Evolutionary conservation across 208 protist species (phyloP), one percentile per base, ranked within the genome.

Genomic region (Sergeia podlipaevii): DNA sequence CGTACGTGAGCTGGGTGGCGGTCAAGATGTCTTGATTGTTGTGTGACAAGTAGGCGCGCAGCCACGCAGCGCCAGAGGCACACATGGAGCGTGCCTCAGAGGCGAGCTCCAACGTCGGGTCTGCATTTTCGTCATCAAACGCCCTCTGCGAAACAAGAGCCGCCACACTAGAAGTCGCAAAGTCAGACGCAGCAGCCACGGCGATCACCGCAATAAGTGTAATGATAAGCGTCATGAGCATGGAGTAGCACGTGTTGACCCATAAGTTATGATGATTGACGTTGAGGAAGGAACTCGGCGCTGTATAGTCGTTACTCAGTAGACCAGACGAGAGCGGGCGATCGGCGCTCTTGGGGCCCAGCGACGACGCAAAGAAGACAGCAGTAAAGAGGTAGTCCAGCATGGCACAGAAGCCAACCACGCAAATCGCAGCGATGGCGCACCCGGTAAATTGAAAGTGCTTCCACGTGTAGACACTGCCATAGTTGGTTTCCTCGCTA

Each of bases 251-350:
- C n/a, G n/a, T n/a, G n/a, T 11, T 23, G 10, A 21, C 7, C 46
- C 46, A 52, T 11, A 52, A 34, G 18, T 8, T 7, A 15, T 17
- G n/a, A 20, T 45, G 50, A 48, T 56, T 56, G n/a, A 56, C 50
- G 11, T 56, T 34, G 7, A 56, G 21, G n/a, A 17, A 26, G 13
- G 10, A 15, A 6, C 33, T 27, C 7, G 50, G 50, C 23, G 33
- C 34, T 10, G 50, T 56, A 34, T 56, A 56, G 50, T 56, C 50
- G 50, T 56, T 56, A 20, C 32, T 47, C 15, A 34, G 50, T 11
- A 56, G 33, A 44, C 26, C 15, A 7, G 33, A 34, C 24, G 21
- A n/a, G n/a, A n/a, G 10, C 10, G 23, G 24, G 8, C 17, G 50
- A 27, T 11, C 15, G 7, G 15, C 46, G 15, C n/a, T 38, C 46